Conservation (phyloP, 2,329 filamentous ascomycete species). For the Epichloe elymi region DNA sequence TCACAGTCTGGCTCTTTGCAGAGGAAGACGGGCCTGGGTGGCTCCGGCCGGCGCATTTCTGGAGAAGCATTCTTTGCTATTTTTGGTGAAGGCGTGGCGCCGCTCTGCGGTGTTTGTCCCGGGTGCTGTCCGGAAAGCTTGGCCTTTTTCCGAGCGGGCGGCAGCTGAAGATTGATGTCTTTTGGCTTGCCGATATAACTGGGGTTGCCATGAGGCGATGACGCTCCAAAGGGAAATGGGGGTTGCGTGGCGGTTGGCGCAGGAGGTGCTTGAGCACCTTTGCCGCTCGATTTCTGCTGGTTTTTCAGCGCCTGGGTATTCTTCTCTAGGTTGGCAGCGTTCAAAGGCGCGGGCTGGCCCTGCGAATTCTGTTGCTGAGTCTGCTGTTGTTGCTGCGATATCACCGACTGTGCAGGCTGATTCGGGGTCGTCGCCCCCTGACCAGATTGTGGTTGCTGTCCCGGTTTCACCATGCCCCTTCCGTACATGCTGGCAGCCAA, state of each 20-base stretch:
- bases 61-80: constrained; percentile 34
- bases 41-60: constrained; percentile 24
- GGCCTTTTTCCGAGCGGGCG: constrained; percentile 42
- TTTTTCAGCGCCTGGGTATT: constrained; percentile 34
- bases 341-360: constrained; percentile 22
- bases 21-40: constrained; percentile 29
- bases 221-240: constrained; percentile 41
- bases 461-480: constrained; percentile 14
- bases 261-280: constrained; percentile 35
- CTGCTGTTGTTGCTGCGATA: constrained; percentile 12
- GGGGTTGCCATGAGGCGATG: constrained; percentile 47
- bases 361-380: constrained; percentile 11
- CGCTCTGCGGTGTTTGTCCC: constrained; percentile 23
- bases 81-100: constrained; percentile 33
- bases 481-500: constrained; percentile 19
- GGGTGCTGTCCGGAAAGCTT: constrained; percentile 31
- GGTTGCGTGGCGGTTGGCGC: constrained; percentile 45
- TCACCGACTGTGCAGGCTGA: constrained; percentile 9
- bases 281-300: constrained; percentile 24
- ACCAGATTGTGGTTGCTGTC: constrained; percentile 9
- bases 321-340: constrained; percentile 37
- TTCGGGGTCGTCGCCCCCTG: constrained; percentile 15
- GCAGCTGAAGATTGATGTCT: constrained; percentile 43
- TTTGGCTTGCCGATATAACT: constrained; percentile 38
- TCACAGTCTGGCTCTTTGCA: constrained; percentile 46